Percentiles rank a stretch among this genome's conserved stretches.
These are phyloP conservation scores for Adiantum capillusveneris DNA, from an alignment of 75 land plant genomes.

Conservation along the genomic window DNA sequence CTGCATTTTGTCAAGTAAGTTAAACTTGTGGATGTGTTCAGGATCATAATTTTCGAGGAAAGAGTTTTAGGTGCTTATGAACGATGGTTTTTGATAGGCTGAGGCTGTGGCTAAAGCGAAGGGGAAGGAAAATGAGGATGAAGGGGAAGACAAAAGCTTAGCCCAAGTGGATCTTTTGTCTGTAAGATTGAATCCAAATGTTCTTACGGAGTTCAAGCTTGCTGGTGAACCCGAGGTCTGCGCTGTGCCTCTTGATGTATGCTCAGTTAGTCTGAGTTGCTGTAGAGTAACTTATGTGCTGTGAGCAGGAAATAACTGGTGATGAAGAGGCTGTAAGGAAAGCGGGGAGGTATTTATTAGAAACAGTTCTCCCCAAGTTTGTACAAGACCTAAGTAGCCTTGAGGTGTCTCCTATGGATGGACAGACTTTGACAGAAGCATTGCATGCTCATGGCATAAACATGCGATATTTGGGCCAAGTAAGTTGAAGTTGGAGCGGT, in stretches of 20 bases:
- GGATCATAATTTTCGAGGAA: no score
- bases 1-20: slow-evolving; percentile 77
- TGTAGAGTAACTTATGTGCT: neutral
- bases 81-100: no score
- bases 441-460: slow-evolving; percentile 99
- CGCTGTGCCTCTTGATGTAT: neutral
- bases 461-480: slow-evolving; percentile 89
- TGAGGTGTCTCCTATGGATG: slow-evolving; percentile 99
- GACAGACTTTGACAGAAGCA: slow-evolving; percentile 95
- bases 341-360: slow-evolving; percentile 54
- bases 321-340: slow-evolving; percentile 83
- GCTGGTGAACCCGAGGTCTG: slow-evolving; percentile 67
- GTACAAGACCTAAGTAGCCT: slow-evolving; percentile 78
- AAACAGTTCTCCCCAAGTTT: slow-evolving; percentile 80
- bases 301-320: slow-evolving; percentile 64
- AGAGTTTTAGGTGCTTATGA: no score
- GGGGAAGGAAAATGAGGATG: slow-evolving; percentile 19
- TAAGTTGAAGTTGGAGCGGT: slow-evolving; percentile 21
- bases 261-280: neutral
- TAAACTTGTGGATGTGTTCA: no score
- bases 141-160: slow-evolving; percentile 8
- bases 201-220: slow-evolving; percentile 83
- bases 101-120: slow-evolving; percentile 29
- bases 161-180: slow-evolving; percentile 17
- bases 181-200: slow-evolving; percentile 83